Percentiles rank a stretch among this genome's conserved stretches.
Evolutionary conservation across 2,329 filamentous ascomycete species (phyloP).

Genomic region (Aspergillus intermedius): DNA sequence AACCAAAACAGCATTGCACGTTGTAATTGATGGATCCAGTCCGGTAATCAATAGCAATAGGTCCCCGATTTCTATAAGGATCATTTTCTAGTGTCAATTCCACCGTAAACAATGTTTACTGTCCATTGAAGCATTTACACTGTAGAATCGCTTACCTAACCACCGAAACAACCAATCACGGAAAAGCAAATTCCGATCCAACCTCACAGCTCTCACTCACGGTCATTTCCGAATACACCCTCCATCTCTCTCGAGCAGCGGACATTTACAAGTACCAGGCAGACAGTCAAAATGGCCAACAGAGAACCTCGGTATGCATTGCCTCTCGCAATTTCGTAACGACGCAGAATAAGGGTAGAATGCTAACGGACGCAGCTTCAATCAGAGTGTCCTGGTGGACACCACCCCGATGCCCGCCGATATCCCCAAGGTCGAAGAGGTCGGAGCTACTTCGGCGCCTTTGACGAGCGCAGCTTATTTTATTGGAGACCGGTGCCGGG

Average conservation of each 20-base stretch:
- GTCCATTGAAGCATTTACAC: background rate
- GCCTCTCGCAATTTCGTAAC: background rate
- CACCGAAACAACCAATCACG: constrained; percentile 27
- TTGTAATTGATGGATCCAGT: too few relatives aligned
- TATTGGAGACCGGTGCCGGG: constrained; percentile 88
- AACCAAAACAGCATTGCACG: too few relatives aligned
- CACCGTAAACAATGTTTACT: background rate
- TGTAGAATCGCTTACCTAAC: background rate
- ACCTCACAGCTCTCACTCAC: background rate
- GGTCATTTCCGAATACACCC: background rate
- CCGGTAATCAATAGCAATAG: too few relatives aligned
- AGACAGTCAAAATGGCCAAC: constrained; percentile 23
- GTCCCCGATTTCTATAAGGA: background rate
- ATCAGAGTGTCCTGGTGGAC: constrained; percentile 87
- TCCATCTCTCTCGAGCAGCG: background rate
- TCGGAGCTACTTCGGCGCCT: constrained; percentile 87
- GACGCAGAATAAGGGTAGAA: constrained; percentile 1
- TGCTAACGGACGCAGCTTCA: constrained; percentile 62
- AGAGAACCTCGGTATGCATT: constrained; percentile 26
- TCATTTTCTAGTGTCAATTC: background rate
- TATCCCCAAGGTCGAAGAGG: constrained; percentile 88
- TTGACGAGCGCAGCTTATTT: constrained; percentile 90
- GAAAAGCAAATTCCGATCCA: constrained; percentile 24
- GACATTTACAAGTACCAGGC: constrained; percentile 7
- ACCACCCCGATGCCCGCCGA: constrained; percentile 87